Conservation (phyloP, 208 protist species). For the Borovskyia barvae region DNA sequence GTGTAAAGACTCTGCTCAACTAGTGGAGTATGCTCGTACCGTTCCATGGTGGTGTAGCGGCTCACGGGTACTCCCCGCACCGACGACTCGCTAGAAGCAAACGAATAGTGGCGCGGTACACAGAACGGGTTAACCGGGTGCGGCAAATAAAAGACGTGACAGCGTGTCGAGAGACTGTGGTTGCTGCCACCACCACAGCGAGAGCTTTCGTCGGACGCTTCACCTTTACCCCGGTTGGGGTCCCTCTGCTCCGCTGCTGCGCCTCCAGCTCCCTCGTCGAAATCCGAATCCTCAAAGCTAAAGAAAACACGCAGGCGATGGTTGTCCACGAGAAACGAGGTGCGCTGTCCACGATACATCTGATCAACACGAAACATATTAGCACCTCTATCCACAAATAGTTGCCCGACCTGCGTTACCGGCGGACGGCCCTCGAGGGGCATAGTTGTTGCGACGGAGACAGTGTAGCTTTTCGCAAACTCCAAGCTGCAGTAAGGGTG, state of each 20-base stretch:
- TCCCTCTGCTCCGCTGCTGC: not conserved
- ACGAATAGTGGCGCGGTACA: conserved; percentile 45
- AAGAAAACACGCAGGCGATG: conserved; percentile 16
- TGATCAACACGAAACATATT: conserved; percentile 30
- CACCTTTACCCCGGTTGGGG: not conserved
- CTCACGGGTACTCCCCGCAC: conserved; percentile 50
- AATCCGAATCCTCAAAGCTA: conserved; percentile 11
- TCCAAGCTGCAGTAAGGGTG: conserved; percentile 12
- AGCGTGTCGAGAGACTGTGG: too few species aligned
- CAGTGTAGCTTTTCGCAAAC: conserved; percentile 32
- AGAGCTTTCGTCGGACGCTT: not conserved
- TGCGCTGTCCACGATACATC: conserved; percentile 18
- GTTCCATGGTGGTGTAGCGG: conserved; percentile 42
- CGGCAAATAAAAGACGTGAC: conserved; percentile 21
- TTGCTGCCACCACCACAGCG: conserved; percentile 8
- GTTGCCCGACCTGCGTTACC: conserved; percentile 28
- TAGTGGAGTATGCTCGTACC: conserved; percentile 22
- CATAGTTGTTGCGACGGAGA: conserved; percentile 33
- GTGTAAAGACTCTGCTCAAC: conserved; percentile 32
- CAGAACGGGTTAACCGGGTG: conserved; percentile 24
- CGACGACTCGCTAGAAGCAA: conserved; percentile 17
- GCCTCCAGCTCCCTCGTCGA: not conserved
- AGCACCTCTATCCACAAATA: conserved; percentile 27
- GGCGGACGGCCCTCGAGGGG: conserved; percentile 6
- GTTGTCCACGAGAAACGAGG: conserved; percentile 28